These are phyloP conservation scores for Pestalotiopsis sp. DNA, from an alignment of 2,329 filamentous ascomycete species.

Conservation along the genomic window DNA sequence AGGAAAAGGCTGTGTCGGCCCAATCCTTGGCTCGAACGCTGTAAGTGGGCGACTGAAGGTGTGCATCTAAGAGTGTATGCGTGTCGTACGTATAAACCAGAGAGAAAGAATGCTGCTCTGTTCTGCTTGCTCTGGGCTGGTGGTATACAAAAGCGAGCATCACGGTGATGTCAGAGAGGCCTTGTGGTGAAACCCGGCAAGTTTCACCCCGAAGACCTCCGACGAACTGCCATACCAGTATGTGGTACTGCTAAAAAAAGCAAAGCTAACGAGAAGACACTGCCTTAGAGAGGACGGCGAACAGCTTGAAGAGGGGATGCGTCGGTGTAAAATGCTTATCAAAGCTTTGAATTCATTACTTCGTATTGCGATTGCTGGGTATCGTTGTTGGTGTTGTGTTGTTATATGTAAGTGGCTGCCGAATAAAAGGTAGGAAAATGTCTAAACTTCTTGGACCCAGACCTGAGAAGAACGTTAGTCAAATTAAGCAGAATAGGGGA, in stretches of 20 bases:
- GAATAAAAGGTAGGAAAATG: conserved; percentile 22
- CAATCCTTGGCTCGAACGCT: not conserved
- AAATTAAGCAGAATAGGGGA: conserved; percentile 16
- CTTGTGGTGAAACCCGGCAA: conserved; percentile 10
- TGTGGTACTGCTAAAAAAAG: not conserved
- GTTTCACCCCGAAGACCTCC: conserved; percentile 9
- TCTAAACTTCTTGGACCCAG: conserved; percentile 49
- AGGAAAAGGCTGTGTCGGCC: not conserved
- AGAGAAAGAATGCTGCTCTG: not conserved
- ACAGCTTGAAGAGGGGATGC: not conserved
- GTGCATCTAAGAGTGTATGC: not conserved
- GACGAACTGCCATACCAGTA: not conserved
- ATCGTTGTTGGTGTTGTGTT: conserved; percentile 22
- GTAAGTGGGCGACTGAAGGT: not conserved
- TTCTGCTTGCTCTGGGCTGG: not conserved
- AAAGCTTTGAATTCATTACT: conserved; percentile 26
- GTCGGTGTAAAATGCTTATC: not conserved
- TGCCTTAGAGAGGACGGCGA: not conserved
- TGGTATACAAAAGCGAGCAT: not conserved
- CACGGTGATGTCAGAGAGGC: not conserved
- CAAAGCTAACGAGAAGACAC: not conserved
- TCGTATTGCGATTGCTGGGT: conserved; percentile 33
- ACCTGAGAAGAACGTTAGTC: conserved; percentile 33
- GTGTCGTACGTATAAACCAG: not conserved
- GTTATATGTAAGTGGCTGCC: conserved; percentile 23